A percentile compares a stretch with the other conserved stretches of the same genome.
These are phyloP conservation scores for Linnemannia hyalina DNA, from an alignment of 192 early-diverging fungal genomes.

Conservation along the genomic window DNA sequence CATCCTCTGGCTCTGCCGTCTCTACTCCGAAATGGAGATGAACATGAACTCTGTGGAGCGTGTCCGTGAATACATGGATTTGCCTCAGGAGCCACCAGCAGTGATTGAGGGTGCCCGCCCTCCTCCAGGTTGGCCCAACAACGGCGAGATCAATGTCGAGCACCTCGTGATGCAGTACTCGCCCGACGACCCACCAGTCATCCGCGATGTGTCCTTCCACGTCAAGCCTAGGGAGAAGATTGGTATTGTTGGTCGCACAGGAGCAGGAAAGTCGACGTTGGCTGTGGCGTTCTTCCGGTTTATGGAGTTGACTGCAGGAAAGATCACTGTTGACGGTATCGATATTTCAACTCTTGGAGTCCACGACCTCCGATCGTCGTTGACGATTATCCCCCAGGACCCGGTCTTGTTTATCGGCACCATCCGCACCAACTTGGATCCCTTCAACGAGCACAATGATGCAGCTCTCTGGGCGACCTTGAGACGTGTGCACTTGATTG, in stretches of 20 bases:
- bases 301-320: constrained; percentile 76
- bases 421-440: constrained; percentile 86
- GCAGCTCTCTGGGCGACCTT: constrained; percentile 76
- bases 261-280: constrained; percentile 79
- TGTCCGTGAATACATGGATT: constrained; percentile 80
- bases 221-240: constrained; percentile 82
- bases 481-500: constrained; percentile 71
- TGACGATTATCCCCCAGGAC: constrained; percentile 88
- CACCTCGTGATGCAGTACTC: constrained; percentile 86
- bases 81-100: constrained; percentile 84
- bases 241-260: constrained; percentile 90
- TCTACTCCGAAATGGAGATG: constrained; percentile 86
- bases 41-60: constrained; percentile 90
- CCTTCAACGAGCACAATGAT: constrained; percentile 76
- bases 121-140: constrained; percentile 76
- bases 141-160: constrained; percentile 79
- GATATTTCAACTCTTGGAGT: constrained; percentile 84
- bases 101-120: constrained; percentile 63
- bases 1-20: constrained; percentile 82
- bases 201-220: constrained; percentile 76
- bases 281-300: constrained; percentile 87
- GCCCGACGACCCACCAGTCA: constrained; percentile 83
- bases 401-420: constrained; percentile 77
- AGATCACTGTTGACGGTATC: constrained; percentile 81
- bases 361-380: constrained; percentile 75